Conservation (phyloP, 805 yeast species). For the Schwanniomyces polymorphus region DNA sequence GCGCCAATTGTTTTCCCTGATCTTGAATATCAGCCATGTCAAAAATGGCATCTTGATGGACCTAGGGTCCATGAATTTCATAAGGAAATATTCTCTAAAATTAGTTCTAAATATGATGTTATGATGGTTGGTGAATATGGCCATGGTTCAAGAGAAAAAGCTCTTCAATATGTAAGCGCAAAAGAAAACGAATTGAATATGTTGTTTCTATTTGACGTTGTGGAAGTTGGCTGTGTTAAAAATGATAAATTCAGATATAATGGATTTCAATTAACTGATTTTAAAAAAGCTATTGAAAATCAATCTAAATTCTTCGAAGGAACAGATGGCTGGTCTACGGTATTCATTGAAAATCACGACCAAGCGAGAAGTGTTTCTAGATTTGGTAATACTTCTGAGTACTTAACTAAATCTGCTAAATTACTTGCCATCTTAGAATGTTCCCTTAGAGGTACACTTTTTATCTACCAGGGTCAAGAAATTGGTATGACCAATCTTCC, state of each 20-base stretch:
- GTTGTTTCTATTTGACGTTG: constrained; percentile 35
- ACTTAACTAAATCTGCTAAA: constrained; percentile 44
- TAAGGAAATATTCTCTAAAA: constrained; percentile 46
- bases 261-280: constrained; percentile 35
- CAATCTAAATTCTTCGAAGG: constrained; percentile 41
- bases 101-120: constrained; percentile 46
- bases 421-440: constrained; percentile 45
- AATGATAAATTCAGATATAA: constrained; percentile 35
- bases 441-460: constrained; percentile 54
- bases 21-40: constrained; percentile 39
- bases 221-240: constrained; percentile 35
- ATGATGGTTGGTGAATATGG: constrained; percentile 63
- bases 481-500: constrained; percentile 55
- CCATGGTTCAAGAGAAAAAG: constrained; percentile 38
- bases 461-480: constrained; percentile 63
- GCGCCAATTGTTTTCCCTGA: constrained; percentile 48
- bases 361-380: constrained; percentile 55
- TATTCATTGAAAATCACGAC: constrained; percentile 59
- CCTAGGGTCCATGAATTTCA: constrained; percentile 61
- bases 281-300: constrained; percentile 38
- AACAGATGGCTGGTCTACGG: constrained; percentile 60
- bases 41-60: constrained; percentile 38
- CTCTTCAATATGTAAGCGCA: constrained; percentile 43
- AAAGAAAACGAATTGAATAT: constrained; percentile 35
- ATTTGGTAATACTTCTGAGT: constrained; percentile 45